These are phyloP conservation scores for Clavispora asparagi DNA, from an alignment of 805 yeast genomes.

Conservation along the genomic window DNA sequence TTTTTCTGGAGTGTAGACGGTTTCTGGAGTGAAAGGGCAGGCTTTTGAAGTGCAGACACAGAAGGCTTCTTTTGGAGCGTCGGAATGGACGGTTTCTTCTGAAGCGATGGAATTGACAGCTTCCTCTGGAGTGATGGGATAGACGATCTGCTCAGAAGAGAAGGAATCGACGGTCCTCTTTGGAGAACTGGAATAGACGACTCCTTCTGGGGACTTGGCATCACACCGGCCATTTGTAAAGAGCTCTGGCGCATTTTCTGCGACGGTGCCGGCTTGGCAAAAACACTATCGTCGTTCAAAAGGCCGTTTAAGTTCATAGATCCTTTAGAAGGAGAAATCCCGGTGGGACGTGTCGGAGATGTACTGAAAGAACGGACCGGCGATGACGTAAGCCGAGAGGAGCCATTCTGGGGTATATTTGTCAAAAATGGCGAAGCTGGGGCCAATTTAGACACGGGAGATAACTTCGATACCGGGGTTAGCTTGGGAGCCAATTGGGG, in stretches of 20 bases:
- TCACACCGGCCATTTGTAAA: slow-evolving; percentile 33
- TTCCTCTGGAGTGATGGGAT: slow-evolving; percentile 4
- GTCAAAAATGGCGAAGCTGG: not conserved
- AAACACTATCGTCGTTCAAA: slow-evolving; percentile 18
- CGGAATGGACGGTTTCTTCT: slow-evolving; percentile 8
- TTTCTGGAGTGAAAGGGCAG: slow-evolving; percentile 3
- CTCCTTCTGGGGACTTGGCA: not conserved
- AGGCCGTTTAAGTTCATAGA: slow-evolving; percentile 32
- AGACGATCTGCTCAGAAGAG: slow-evolving; percentile 2
- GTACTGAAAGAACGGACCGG: not conserved
- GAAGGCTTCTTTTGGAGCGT: not conserved
- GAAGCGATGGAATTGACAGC: slow-evolving; percentile 4
- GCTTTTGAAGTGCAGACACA: slow-evolving; percentile 3
- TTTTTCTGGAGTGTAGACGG: slow-evolving; percentile 14
- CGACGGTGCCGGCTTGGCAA: slow-evolving; percentile 22
- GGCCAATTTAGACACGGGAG: not conserved
- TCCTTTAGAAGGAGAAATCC: slow-evolving; percentile 38
- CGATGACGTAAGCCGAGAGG: not conserved
- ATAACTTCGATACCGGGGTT: not conserved
- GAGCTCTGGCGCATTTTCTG: slow-evolving; percentile 23
- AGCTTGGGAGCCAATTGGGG: not conserved
- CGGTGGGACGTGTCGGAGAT: slow-evolving; percentile 10
- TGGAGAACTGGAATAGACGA: slow-evolving; percentile 1
- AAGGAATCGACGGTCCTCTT: slow-evolving; percentile 15
- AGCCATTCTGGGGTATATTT: not conserved